A percentile compares a stretch with the other conserved stretches of the same genome.
These are phyloP conservation scores for Nyssa sinensis DNA, from an alignment of 148 eudicot species.

Conservation along the genomic window DNA sequence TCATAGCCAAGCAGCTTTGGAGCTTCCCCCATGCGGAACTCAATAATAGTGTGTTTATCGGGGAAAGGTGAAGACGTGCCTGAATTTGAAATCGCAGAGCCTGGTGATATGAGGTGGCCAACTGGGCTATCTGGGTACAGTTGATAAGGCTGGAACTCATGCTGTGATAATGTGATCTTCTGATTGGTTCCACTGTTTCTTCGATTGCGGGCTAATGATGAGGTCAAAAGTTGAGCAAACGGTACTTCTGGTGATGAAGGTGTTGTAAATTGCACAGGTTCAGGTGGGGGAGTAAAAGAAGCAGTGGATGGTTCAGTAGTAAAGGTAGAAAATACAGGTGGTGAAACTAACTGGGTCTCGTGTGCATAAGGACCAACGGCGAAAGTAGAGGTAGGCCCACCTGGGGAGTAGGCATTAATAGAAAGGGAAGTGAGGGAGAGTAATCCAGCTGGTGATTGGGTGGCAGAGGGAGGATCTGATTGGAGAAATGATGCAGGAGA, in stretches of 20 bases:
- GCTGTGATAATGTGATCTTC: slow-evolving; percentile 58
- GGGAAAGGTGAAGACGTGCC: slow-evolving; percentile 87
- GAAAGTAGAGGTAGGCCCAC: slow-evolving; percentile 55
- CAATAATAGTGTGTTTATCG: slow-evolving; percentile 50
- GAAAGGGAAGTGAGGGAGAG: slow-evolving; percentile 56
- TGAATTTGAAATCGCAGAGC: slow-evolving; percentile 78
- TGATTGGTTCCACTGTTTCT: slow-evolving; percentile 57
- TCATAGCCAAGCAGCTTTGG: slow-evolving; percentile 72
- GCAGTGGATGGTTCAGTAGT: slow-evolving; percentile 93
- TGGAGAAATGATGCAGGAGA: slow-evolving; percentile 83
- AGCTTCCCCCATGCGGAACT: slow-evolving; percentile 60
- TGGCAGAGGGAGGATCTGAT: slow-evolving; percentile 84
- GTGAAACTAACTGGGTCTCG: slow-evolving; percentile 90
- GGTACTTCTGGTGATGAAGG: slow-evolving; percentile 98
- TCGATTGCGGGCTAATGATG: slow-evolving; percentile 61
- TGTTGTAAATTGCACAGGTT: slow-evolving; percentile 66
- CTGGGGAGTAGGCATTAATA: slow-evolving; percentile 36
- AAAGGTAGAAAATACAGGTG: slow-evolving; percentile 85
- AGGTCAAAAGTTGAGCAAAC: slow-evolving; percentile 76
- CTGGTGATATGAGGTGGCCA: slow-evolving; percentile 74
- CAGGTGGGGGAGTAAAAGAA: slow-evolving; percentile 89
- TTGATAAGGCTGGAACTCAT: slow-evolving; percentile 64
- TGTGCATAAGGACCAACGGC: slow-evolving; percentile 86
- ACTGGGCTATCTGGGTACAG: slow-evolving; percentile 53
- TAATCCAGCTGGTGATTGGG: slow-evolving; percentile 68